These are phyloP conservation scores for Bassia scoparia DNA, from an alignment of 148 eudicot genomes.

Conservation along the genomic window DNA sequence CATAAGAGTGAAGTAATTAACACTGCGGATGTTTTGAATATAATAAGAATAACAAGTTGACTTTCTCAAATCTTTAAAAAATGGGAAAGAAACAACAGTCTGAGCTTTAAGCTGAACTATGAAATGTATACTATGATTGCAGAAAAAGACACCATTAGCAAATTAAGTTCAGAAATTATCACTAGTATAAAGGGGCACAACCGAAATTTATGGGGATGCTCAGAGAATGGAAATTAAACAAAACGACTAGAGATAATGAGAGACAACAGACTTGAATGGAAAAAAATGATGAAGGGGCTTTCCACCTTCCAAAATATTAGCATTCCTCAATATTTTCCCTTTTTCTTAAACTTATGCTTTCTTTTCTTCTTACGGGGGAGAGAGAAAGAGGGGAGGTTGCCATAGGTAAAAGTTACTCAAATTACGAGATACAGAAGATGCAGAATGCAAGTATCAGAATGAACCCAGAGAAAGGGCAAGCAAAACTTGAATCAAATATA, in stretches of 20 bases:
- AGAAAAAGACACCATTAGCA: no score
- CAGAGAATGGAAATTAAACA: background rate
- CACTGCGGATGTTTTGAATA: background rate
- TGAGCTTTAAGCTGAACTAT: no score
- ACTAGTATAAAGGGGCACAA: background rate
- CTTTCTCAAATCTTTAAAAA: background rate
- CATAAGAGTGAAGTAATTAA: background rate
- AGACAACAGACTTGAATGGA: background rate
- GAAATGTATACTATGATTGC: no score
- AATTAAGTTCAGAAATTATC: no score
- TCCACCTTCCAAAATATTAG: background rate
- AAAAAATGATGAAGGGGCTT: background rate
- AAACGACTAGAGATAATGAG: background rate
- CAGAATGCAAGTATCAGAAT: no score
- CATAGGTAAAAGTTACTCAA: background rate
- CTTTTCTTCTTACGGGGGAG: background rate
- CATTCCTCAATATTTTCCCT: background rate
- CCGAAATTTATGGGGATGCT: background rate
- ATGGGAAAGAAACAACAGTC: background rate
- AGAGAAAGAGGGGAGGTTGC: background rate
- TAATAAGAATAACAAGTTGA: background rate
- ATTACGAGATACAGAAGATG: background rate
- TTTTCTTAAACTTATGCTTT: background rate
- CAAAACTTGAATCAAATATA: background rate
- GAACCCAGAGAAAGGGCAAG: background rate